Percentiles rank a stretch among this genome's conserved stretches.
Conservation (phyloP, 495 filamentous ascomycete species). For the Barbatosphaeria neglecta region DNA sequence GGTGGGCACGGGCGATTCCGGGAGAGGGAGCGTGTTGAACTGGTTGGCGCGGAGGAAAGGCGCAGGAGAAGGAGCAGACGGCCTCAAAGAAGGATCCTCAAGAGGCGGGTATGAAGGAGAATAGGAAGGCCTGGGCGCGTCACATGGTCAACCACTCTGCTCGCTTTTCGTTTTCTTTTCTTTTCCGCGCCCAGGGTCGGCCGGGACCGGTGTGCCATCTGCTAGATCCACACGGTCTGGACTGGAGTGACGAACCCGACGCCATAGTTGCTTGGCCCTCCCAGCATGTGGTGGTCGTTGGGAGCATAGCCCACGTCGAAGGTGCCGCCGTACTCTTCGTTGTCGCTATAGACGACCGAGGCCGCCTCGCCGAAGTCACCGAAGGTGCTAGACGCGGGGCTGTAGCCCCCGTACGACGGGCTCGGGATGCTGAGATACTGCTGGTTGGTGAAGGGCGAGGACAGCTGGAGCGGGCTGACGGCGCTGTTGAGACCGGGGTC, state of each 20-base stretch:
- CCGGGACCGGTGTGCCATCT: conserved; percentile 23
- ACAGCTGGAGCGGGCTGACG: conserved; percentile 37
- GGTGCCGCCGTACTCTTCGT: conserved; percentile 31
- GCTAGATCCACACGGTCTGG: conserved; percentile 42
- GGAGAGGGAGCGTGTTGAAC: conserved; percentile 15
- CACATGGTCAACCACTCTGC: conserved; percentile 37
- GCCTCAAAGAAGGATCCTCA: conserved; percentile 15
- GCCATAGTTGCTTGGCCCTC: conserved; percentile 34
- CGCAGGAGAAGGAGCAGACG: conserved; percentile 16
- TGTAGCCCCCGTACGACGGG: conserved; percentile 41
- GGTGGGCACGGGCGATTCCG: conserved; percentile 22
- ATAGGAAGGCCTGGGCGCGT: conserved; percentile 31
- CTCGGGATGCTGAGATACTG: conserved; percentile 47
- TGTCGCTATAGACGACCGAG: conserved; percentile 42
- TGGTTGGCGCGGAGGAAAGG: conserved; percentile 27
- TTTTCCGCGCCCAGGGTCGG: conserved; percentile 18
- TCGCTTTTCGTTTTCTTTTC: conserved; percentile 15
- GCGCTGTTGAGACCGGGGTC: conserved; percentile 25
- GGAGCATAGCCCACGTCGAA: conserved; percentile 28
- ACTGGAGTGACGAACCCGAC: conserved; percentile 45
- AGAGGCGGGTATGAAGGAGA: conserved; percentile 19
- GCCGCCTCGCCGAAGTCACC: conserved; percentile 38
- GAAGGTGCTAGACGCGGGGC: conserved; percentile 42
- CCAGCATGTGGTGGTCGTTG: conserved; percentile 23
- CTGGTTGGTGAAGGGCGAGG: conserved; percentile 33